Percentiles rank a stretch among this genome's conserved stretches.
Evolutionary conservation across 2,329 filamentous ascomycete genomes (phyloP).

Genomic region (Colletotrichum sansevieriae): DNA sequence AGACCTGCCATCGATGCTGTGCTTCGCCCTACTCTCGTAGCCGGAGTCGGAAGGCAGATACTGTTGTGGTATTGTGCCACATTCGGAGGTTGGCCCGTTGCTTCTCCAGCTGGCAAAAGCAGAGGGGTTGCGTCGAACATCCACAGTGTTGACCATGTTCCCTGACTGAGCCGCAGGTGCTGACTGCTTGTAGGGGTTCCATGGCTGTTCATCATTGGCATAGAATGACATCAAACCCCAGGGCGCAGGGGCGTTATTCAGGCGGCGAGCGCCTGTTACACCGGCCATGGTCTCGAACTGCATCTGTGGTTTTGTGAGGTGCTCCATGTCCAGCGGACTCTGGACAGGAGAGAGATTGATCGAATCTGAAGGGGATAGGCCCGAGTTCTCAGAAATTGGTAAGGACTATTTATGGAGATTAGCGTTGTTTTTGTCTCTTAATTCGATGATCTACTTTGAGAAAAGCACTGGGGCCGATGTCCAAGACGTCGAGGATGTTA

Average conservation of each 20-base stretch:
- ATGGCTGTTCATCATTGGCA: slow-evolving; percentile 56
- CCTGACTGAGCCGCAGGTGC: slow-evolving; percentile 48
- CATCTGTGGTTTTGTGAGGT: slow-evolving; percentile 6
- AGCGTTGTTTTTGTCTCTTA: not conserved
- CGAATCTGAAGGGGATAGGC: slow-evolving; percentile 6
- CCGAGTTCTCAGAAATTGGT: slow-evolving; percentile 9
- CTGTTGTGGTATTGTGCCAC: slow-evolving; percentile 51
- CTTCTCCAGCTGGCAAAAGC: slow-evolving; percentile 52
- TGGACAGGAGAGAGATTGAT: slow-evolving; percentile 6
- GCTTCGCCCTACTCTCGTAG: slow-evolving; percentile 59
- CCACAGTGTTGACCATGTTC: slow-evolving; percentile 46
- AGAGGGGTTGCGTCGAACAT: slow-evolving; percentile 44
- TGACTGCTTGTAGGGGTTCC: slow-evolving; percentile 54
- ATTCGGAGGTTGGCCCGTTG: slow-evolving; percentile 53
- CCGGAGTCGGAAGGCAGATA: slow-evolving; percentile 59
- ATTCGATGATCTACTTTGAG: too few species aligned
- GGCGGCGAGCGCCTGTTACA: not conserved
- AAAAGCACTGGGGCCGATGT: not conserved
- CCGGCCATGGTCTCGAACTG: slow-evolving; percentile 13
- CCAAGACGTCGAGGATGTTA: not conserved
- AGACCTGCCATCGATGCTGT: slow-evolving; percentile 59
- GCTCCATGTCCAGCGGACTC: slow-evolving; percentile 27
- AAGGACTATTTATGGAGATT: slow-evolving; percentile 11
- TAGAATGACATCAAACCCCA: slow-evolving; percentile 53
- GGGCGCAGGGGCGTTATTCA: slow-evolving; percentile 38